phyloP scores from a whole-genome alignment of 257 asterid species.

The Scutellaria baicalensis region DNA sequence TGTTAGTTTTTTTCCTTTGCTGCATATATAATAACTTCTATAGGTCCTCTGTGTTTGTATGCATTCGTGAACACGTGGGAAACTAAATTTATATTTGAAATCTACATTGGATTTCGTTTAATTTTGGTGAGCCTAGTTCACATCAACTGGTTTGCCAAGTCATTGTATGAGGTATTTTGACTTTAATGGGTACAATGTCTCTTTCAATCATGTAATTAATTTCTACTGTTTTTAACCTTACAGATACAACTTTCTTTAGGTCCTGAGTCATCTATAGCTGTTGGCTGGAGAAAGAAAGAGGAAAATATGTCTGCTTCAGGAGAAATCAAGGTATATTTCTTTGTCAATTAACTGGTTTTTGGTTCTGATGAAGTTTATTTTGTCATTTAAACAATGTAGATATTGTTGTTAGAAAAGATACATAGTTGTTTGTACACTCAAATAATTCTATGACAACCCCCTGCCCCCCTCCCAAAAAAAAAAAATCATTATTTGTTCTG shows the following conservation, averaged over 20 bases:
- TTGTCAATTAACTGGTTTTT: background rate
- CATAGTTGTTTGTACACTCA: background rate
- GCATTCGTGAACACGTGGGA: background rate
- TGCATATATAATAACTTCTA: background rate
- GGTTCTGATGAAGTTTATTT: background rate
- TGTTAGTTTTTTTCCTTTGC: slow-evolving; percentile 32
- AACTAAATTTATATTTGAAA: background rate
- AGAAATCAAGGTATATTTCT: slow-evolving; percentile 65
- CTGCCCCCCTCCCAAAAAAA: no score
- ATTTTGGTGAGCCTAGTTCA: background rate
- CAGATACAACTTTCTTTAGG: slow-evolving; percentile 94
- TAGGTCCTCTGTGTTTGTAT: background rate
- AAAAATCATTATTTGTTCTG: background rate
- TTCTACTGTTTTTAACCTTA: slow-evolving; percentile 5
- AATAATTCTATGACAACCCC: background rate
- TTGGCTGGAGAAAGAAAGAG: slow-evolving; percentile 89
- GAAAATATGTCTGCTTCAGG: slow-evolving; percentile 79
- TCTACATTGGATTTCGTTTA: background rate
- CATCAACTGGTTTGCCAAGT: background rate
- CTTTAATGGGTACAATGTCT: background rate
- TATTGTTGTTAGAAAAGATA: no score
- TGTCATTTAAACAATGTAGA: background rate
- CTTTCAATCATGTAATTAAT: background rate
- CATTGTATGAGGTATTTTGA: background rate
- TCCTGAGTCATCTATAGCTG: slow-evolving; percentile 70